Percentiles rank a stretch among this genome's conserved stretches.
phyloP scores from a whole-genome alignment of 2,329 filamentous ascomycete species.

The Mariannaea elegans region DNA sequence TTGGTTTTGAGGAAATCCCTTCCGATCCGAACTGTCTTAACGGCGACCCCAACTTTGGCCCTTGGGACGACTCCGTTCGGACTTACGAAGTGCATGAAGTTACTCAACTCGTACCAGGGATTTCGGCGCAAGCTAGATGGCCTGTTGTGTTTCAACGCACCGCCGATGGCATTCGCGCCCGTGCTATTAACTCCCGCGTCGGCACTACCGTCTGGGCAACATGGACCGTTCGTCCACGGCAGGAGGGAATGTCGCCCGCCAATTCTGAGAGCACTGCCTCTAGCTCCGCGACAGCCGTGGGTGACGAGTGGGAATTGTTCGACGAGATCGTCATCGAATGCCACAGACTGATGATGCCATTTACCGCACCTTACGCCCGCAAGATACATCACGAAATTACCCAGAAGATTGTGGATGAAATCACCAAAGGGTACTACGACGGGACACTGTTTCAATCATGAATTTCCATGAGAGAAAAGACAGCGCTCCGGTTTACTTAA shows the following conservation, averaged over 20 bases:
- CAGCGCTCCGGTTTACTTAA: neutral
- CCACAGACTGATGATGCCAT: constrained; percentile 43
- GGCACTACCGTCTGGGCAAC: constrained; percentile 49
- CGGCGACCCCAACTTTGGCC: constrained; percentile 51
- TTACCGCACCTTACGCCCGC: constrained; percentile 38
- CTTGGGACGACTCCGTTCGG: constrained; percentile 44
- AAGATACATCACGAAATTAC: constrained; percentile 38
- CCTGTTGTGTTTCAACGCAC: constrained; percentile 54
- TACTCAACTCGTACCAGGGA: constrained; percentile 47
- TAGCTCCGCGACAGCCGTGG: constrained; percentile 19
- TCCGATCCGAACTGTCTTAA: constrained; percentile 42
- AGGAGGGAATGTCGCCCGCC: neutral
- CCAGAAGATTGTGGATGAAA: constrained; percentile 40
- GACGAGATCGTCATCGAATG: constrained; percentile 41
- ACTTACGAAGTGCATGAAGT: constrained; percentile 37
- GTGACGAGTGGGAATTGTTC: constrained; percentile 40
- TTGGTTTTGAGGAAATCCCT: constrained; percentile 44
- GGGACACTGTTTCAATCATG: neutral
- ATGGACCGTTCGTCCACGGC: constrained; percentile 34
- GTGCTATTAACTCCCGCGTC: constrained; percentile 47
- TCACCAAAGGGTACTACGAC: constrained; percentile 20
- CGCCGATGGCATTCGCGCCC: constrained; percentile 48
- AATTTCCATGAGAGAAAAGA: neutral
- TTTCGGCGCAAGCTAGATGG: constrained; percentile 49
- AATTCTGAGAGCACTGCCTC: constrained; percentile 18